Base-by-base conservation (phyloP, 345 rosid genomes). In the Bruguiera gymnorhiza region DNA sequence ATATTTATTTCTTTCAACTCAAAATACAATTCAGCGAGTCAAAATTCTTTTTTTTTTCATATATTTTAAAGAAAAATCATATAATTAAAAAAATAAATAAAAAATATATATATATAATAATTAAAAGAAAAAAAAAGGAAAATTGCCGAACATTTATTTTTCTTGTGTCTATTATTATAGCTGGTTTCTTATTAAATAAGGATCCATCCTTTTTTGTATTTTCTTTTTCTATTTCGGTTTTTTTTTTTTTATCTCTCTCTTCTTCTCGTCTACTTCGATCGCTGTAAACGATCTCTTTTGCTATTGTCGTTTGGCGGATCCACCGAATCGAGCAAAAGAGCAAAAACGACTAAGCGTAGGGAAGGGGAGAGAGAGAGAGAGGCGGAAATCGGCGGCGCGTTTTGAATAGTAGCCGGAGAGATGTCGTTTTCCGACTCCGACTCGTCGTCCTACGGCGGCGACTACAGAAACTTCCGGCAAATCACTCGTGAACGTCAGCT, bases 401-500 rank as follows among this genome's bases (percentile, higher is more conserved):
- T 10, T 56, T 27, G 60, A 24, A 5, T 24, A 6, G 29, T 56
- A 24, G 31, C 29, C 18, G 72, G 72, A 71, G 54, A 27, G 71
- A 96, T 96, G 98, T 92, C 97, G 71, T 84, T 81, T 85, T 96
- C 97, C 31, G 98, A 96, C 75, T 92, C 99, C 50, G 97, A 96
- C 76, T 86, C 99, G 29, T 90, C 97, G 21, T 89, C 96, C 61
- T 80, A 76, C 62, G 86, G 73, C 52, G 87, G 81, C 65, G 98
- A 92, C 27, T 85, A 90, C 90, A 92, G 82, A 84, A 87, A 74
- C 75, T 86, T 96, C 71, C 79, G 80, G 50, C 99, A 96, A 80
- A 83, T 86, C 76, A 89, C 85, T 72, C 99, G 99, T 46, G 99
- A 96, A 79, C 86, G 99, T 96, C 68, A 86, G 89, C 56, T 62